Evolutionary conservation across 352 stramenopile species (phyloP), one percentile per base, ranked within the genome.

Genomic region (Phytophthora litchii): DNA sequence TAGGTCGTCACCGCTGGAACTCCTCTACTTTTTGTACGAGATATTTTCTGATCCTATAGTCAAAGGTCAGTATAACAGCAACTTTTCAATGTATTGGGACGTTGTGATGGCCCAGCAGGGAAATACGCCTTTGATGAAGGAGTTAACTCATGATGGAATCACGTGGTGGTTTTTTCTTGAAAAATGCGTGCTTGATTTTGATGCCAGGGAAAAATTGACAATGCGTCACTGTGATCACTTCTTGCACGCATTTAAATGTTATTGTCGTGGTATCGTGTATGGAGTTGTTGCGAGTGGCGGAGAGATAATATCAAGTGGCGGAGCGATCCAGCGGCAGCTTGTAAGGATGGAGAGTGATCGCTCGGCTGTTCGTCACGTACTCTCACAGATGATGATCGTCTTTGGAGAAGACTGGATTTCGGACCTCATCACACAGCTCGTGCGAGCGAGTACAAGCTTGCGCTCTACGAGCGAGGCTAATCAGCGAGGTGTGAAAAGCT

Each of bases 271-370:
- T 11, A 59, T 75, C 21, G 50, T 75, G 31, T 16, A 47, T 20
- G n/a, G 17, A 14, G 42, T 78, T 23, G 9, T 83, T 54, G 46
- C 32, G 7, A 72, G 29, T 38, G 64, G 70, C n/a, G 76, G 68
- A 1, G 60, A 46, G n/a, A 51, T 62, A 10, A 74, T 86, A 43
- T 72, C 73, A 23, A 83, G 68, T 52, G 60, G 62, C n/a, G 66
- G 44, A 7, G 20, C 3, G 12, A 51, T 64, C 29, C 52, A 49
- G 13, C 29, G 41, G 7, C 38, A 7, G 6, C 47, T 86, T 21
- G 53, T 77, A 16, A 13, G 17, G 11, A 27, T 21, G 4, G 57
- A 70, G 13, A 45, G 46, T 17, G 68, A 80, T 53, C 44, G 70
- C 12, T 17, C 27, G 16, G 14, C 10, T 14, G 54, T 80, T 20